A percentile compares a stretch with the other conserved stretches of the same genome.
Conservation (phyloP, 352 stramenopile genomes). For the Blastocystis sp. region DNA sequence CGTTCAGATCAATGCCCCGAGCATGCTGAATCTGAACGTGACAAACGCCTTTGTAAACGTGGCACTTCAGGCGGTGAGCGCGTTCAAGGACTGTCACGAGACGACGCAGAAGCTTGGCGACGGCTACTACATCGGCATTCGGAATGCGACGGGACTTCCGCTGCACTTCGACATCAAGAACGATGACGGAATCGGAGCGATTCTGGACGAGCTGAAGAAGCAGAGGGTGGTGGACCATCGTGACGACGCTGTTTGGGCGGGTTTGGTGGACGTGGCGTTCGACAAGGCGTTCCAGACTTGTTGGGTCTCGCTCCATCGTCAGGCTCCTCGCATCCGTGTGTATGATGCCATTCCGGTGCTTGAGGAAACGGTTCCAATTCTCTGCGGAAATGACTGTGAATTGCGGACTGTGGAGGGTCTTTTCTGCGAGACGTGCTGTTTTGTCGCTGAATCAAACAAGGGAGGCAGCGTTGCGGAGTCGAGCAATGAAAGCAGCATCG, state of each 20-base stretch:
- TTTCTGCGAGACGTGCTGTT: background rate
- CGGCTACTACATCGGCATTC: slow-evolving; percentile 34
- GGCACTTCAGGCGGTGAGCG: background rate
- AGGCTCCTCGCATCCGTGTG: background rate
- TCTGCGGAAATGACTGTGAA: background rate
- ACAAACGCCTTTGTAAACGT: background rate
- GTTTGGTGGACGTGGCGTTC: background rate
- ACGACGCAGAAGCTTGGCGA: slow-evolving; percentile 27
- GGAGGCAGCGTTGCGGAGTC: too few species aligned
- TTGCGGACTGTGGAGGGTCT: background rate
- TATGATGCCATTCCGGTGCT: slow-evolving; percentile 2
- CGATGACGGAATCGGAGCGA: background rate
- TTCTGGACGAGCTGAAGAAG: background rate
- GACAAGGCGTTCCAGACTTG: background rate
- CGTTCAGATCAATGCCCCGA: background rate
- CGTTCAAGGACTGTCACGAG: slow-evolving; percentile 7
- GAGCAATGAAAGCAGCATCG: too few species aligned
- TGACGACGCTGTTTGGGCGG: background rate
- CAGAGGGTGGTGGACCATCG: background rate
- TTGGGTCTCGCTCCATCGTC: background rate
- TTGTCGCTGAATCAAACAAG: too few species aligned
- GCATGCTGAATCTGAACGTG: slow-evolving; percentile 25
- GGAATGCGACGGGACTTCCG: background rate
- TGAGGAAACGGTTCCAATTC: background rate
- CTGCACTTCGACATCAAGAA: background rate